Evolutionary conservation across 169 alveolate species (phyloP), one percentile per base, ranked within the genome.

Genomic region (Plasmodium reichenowi): DNA sequence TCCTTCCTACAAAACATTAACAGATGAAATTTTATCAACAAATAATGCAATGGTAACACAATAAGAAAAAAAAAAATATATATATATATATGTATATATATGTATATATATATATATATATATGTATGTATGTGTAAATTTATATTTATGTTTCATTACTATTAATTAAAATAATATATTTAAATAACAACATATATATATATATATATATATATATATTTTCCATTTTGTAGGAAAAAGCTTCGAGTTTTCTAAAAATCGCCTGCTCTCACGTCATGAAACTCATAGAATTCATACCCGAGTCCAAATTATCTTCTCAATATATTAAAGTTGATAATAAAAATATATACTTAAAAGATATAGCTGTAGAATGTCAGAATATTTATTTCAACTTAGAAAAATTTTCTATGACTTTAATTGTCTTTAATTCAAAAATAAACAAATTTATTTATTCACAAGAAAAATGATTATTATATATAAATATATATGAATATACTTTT

Each of bases 1-100:
- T 22, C 89, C 89, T 64, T 76, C 89, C 15, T 76, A 76, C 48
- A 76, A 76, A 76, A 76, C 89, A 50, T 22, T 76, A 68, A 76
- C 89, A 8, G 67, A 76, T 32, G 89, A 76, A 76, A 76, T 76
- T 26, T 56, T 76, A 10, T 76, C 89, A n/a, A 76, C 76, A 64
- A 76, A 66, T 48, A 76, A 76, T 76, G 29, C 89, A 8, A 15
- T 76, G 72, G 89, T 76, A 76, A 60, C 52, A 38, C 63, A 9
- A 13, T 67, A 48, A 50, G 2, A n/a, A 56, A 56, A 9, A 54
- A 54, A 54, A 8, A 54, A 54, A 54, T 50, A n/a, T 3, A 58
- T 58, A 58, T 1, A 58, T 58, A 60, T 15, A 60, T 17, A 60
- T 60, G 22, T 5, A 15, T 15, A 17, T 15, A 15, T 60, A 60